Evolutionary conservation across 805 yeast genomes (phyloP).

Genomic region (Yamadazyma tumulicola): DNA sequence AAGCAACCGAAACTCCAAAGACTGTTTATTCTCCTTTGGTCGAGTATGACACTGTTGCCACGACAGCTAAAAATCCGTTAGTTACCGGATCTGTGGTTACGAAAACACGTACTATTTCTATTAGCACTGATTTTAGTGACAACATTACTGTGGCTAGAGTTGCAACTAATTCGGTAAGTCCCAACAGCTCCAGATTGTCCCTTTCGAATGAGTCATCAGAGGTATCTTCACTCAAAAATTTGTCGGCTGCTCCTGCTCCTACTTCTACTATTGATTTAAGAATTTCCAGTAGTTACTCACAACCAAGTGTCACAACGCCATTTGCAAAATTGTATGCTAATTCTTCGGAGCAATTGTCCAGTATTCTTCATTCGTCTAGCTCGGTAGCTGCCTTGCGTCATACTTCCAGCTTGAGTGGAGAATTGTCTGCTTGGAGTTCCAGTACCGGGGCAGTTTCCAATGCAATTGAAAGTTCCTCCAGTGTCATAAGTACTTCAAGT

Average conservation of each 20-base stretch:
- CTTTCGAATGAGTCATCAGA: slow-evolving; percentile 1
- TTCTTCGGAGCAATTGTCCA: slow-evolving; percentile 1
- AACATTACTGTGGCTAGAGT: slow-evolving; percentile 3
- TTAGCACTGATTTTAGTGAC: slow-evolving; percentile 7
- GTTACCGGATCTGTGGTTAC: slow-evolving; percentile 23
- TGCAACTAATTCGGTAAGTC: slow-evolving; percentile 1
- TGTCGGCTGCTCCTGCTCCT: no score
- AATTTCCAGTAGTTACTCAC: slow-evolving; percentile 10
- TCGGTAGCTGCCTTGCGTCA: slow-evolving; percentile 2
- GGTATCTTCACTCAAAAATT: not conserved
- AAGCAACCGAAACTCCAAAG: slow-evolving; percentile 22
- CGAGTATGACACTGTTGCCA: slow-evolving; percentile 16
- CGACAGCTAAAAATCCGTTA: slow-evolving; percentile 27
- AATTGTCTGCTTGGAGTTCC: no score
- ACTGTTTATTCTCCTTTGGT: slow-evolving; percentile 18
- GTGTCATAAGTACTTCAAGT: not conserved
- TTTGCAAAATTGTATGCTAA: slow-evolving; percentile 9
- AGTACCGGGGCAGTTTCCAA: not conserved
- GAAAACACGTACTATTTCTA: slow-evolving; percentile 17
- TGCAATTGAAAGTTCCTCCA: not conserved
- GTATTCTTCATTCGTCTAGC: not conserved
- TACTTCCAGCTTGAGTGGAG: no score
- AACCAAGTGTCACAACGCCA: no score
- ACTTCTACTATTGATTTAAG: slow-evolving; percentile 16
- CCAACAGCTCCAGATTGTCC: slow-evolving; percentile 4